Percentiles rank a stretch among this genome's conserved stretches.
Conservation (phyloP, 1,284 basidiomycete species). For the Trametes sp. region DNA sequence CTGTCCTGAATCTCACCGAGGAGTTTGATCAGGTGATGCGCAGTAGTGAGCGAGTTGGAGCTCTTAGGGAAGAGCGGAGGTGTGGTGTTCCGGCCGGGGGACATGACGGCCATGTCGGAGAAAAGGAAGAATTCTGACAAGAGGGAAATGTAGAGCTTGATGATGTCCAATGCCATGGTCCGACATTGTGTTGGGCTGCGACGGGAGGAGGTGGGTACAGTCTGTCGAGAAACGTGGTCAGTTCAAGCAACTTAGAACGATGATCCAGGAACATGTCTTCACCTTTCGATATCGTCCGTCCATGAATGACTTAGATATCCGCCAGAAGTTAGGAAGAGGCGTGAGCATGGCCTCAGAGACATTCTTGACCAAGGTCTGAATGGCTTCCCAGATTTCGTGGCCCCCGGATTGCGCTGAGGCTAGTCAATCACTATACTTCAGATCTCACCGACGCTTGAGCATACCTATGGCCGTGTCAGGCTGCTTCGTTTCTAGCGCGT, state of each 20-base stretch:
- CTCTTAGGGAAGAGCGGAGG: slow-evolving; percentile 78
- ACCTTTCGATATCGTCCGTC: slow-evolving; percentile 93
- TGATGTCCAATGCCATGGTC: slow-evolving; percentile 90
- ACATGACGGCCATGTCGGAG: slow-evolving; percentile 76
- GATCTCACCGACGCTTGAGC: slow-evolving; percentile 30
- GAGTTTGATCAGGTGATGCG: slow-evolving; percentile 82
- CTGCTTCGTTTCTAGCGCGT: slow-evolving; percentile 69
- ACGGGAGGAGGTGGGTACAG: slow-evolving; percentile 45
- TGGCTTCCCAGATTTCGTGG: slow-evolving; percentile 84
- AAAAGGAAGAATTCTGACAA: slow-evolving; percentile 92
- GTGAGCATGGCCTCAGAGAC: slow-evolving; percentile 74
- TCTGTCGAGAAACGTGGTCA: slow-evolving; percentile 25
- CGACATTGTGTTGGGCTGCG: slow-evolving; percentile 87
- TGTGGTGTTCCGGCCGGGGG: slow-evolving; percentile 46
- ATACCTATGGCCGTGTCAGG: slow-evolving; percentile 70
- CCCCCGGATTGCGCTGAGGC: slow-evolving; percentile 51
- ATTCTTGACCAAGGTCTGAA: slow-evolving; percentile 75
- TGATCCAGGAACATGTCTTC: slow-evolving; percentile 21
- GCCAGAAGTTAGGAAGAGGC: slow-evolving; percentile 93
- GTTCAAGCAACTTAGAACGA: background rate
- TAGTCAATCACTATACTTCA: background rate
- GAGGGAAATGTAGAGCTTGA: slow-evolving; percentile 87
- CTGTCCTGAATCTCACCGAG: slow-evolving; percentile 88
- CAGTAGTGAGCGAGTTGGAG: slow-evolving; percentile 85
- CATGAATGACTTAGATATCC: slow-evolving; percentile 89